phyloP scores from a whole-genome alignment of 768 basidiomycete genomes.

The Mycena vitilis region DNA sequence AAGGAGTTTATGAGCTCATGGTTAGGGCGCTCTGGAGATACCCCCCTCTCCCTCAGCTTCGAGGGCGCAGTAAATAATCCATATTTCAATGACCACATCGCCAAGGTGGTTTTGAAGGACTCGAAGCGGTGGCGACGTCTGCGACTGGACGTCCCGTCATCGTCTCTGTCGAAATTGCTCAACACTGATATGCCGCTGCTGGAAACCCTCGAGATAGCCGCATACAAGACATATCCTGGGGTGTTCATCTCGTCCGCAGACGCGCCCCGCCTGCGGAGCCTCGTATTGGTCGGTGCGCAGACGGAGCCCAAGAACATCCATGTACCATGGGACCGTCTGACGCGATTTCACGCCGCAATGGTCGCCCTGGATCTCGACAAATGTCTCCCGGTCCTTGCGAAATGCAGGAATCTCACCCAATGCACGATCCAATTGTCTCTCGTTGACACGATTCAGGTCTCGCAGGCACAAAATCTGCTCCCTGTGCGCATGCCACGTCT shows the following conservation, averaged over 20 bases:
- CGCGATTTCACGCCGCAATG: conserved; percentile 1
- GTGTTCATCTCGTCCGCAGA: conserved; percentile 23
- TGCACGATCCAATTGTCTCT: conserved; percentile 19
- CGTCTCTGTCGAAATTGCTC: conserved; percentile 26
- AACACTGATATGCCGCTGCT: conserved; percentile 33
- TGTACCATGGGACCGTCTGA: conserved; percentile 25
- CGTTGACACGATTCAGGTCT: neutral
- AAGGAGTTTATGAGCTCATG: conserved; percentile 37
- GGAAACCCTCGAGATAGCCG: conserved; percentile 37
- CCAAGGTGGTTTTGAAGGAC: conserved; percentile 27
- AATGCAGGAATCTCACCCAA: conserved; percentile 22
- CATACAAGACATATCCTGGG: conserved; percentile 38
- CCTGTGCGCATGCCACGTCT: conserved; percentile 20
- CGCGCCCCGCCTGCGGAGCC: conserved; percentile 19
- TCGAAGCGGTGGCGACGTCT: conserved; percentile 36
- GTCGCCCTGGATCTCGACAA: neutral
- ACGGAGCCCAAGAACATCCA: conserved; percentile 5
- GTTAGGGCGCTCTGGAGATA: conserved; percentile 34
- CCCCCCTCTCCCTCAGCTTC: conserved; percentile 35
- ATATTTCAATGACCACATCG: conserved; percentile 37
- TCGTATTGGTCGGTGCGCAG: conserved; percentile 5
- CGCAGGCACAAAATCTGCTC: neutral
- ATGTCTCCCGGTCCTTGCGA: conserved; percentile 16
- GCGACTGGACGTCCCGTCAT: conserved; percentile 32
- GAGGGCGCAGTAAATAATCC: neutral